Conservation (phyloP, 139 green algal species). For the Edaphochlamys debaryana region DNA sequence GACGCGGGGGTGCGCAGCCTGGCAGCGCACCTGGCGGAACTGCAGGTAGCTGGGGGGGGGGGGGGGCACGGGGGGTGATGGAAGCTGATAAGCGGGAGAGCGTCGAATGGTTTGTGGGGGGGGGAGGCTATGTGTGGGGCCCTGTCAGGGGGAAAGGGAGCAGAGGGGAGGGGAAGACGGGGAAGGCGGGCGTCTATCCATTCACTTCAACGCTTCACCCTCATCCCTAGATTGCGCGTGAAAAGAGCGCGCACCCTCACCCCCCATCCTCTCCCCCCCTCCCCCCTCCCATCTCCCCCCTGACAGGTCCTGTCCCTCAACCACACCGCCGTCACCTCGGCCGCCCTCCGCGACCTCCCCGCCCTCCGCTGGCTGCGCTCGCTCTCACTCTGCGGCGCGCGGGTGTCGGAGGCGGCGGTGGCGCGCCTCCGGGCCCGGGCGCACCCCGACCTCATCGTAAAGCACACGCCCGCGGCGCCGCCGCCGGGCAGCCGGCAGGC, state of each 20-base stretch:
- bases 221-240: no score
- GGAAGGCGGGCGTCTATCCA: not conserved
- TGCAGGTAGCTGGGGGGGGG: slow-evolving; percentile 14
- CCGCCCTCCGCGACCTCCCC: slow-evolving; percentile 5
- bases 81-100: no score
- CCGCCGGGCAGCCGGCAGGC: not conserved
- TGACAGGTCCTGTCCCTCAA: slow-evolving; percentile 31
- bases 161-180: not conserved
- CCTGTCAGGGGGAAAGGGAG: not conserved
- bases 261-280: not conserved
- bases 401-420: slow-evolving; percentile 22
- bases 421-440: not conserved
- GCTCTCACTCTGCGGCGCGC: slow-evolving; percentile 27
- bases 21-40: not conserved
- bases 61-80: no score
- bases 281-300: not conserved
- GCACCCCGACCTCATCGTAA: slow-evolving; percentile 33
- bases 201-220: no score
- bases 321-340: slow-evolving; percentile 14
- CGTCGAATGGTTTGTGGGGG: not conserved
- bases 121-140: not conserved
- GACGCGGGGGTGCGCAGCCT: slow-evolving; percentile 17
- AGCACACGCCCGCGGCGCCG: slow-evolving; percentile 6
- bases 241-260: no score
- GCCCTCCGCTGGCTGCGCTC: slow-evolving; percentile 13